phyloP scores from a whole-genome alignment of 768 basidiomycete species.

The Leucosporidium yakuticum region DNA sequence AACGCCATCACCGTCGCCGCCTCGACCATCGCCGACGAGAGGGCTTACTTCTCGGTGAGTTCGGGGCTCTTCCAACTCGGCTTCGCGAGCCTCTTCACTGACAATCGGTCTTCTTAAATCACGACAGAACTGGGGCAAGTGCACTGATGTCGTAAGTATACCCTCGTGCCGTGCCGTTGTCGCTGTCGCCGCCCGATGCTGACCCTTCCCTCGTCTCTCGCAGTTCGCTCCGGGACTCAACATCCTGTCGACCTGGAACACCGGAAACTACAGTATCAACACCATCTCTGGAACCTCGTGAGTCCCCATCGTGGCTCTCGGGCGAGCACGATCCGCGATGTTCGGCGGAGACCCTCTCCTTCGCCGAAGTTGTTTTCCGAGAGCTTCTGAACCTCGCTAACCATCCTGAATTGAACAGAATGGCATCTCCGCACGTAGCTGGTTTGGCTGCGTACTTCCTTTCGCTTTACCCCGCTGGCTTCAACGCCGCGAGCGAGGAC shows the following conservation, averaged over 20 bases:
- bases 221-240: constrained; percentile 55
- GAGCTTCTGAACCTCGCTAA: background rate
- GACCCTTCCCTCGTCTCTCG: background rate
- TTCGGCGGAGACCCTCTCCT: no score
- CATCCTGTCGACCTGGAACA: constrained; percentile 78
- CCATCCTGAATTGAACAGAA: constrained; percentile 40
- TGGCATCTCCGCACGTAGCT: constrained; percentile 84
- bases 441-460: constrained; percentile 88
- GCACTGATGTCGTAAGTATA: no score
- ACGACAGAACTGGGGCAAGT: no score
- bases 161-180: background rate
- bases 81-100: no score
- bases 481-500: constrained; percentile 36
- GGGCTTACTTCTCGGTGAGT: constrained; percentile 52
- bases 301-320: background rate
- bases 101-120: no score
- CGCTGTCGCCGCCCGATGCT: background rate
- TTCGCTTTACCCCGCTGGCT: constrained; percentile 51
- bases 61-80: no score
- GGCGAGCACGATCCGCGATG: no score
- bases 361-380: no score
- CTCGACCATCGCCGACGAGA: constrained; percentile 46
- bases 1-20: constrained; percentile 93
- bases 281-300: constrained; percentile 77
- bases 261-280: constrained; percentile 55